Conservation (phyloP, 2,329 filamentous ascomycete species). For the Penicillium polonicum region DNA sequence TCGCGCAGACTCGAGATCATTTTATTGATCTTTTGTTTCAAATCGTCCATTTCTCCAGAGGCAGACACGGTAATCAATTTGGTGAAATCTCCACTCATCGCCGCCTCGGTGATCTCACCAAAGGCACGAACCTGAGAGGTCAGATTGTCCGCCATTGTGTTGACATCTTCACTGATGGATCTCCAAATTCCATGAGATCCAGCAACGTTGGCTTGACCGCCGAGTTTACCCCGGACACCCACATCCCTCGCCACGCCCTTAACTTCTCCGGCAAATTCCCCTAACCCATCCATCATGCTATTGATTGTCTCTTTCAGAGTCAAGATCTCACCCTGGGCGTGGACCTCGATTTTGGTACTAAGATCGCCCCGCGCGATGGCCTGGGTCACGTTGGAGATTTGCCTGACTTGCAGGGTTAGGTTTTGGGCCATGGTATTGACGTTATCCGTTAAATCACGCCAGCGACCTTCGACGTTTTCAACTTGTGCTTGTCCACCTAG, state of each 20-base stretch:
- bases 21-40: constrained; percentile 97
- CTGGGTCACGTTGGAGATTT: constrained; percentile 87
- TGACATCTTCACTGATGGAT: constrained; percentile 92
- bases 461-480: constrained; percentile 61
- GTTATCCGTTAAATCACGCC: constrained; percentile 63
- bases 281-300: constrained; percentile 91
- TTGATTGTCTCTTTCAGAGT: constrained; percentile 93
- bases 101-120: constrained; percentile 90
- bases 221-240: constrained; percentile 94
- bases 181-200: constrained; percentile 91
- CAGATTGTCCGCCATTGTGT: constrained; percentile 80
- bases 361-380: constrained; percentile 91
- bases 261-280: constrained; percentile 90
- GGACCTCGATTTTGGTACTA: constrained; percentile 89
- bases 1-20: constrained; percentile 94
- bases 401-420: constrained; percentile 66
- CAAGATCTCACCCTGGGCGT: constrained; percentile 87
- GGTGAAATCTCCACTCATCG: constrained; percentile 91
- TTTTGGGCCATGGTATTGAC: constrained; percentile 65
- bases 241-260: constrained; percentile 92
- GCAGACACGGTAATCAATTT: constrained; percentile 93
- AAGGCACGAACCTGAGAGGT: constrained; percentile 94
- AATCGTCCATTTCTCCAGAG: constrained; percentile 94
- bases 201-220: constrained; percentile 89
- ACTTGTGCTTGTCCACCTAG: constrained; percentile 60